phyloP scores from a whole-genome alignment of 108 stramenopile genomes.

The Tribonema minus region DNA sequence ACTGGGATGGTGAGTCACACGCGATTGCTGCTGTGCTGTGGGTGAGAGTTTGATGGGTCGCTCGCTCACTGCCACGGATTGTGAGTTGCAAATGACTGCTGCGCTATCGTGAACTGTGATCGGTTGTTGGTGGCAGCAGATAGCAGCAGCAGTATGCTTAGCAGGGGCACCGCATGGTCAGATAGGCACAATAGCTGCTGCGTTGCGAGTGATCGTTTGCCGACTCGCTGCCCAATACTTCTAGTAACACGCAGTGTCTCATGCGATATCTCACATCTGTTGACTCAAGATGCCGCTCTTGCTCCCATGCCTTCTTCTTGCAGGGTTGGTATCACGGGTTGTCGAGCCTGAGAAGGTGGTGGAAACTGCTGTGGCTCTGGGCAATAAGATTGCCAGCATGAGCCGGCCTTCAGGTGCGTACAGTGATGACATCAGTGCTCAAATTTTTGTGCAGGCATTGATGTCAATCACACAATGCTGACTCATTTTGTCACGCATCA shows the following conservation, averaged over 20 bases:
- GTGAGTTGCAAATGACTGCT: no score
- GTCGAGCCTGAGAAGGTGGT: background rate
- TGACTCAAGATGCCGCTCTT: no score
- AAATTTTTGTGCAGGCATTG: background rate
- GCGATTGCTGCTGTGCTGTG: no score
- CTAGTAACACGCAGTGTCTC: background rate
- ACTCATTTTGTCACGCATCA: no score
- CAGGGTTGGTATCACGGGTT: background rate
- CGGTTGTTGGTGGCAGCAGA: no score
- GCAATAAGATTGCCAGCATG: background rate
- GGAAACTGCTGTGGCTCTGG: background rate
- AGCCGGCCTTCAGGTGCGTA: background rate
- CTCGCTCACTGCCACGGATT: no score
- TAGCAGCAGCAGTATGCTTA: background rate
- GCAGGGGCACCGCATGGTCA: background rate
- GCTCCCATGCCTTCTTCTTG: background rate
- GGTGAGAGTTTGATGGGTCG: no score
- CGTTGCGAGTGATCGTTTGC: no score
- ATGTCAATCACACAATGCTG: background rate
- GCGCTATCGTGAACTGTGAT: no score
- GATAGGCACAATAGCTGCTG: no score
- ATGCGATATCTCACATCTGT: no score
- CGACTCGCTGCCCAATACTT: no score
- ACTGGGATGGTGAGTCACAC: conserved; percentile 71
- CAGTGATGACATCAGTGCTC: background rate